A percentile compares a stretch with the other conserved stretches of the same genome.
phyloP scores from a whole-genome alignment of 1,139 yeast species.

The Yamadazyma taylorii region DNA sequence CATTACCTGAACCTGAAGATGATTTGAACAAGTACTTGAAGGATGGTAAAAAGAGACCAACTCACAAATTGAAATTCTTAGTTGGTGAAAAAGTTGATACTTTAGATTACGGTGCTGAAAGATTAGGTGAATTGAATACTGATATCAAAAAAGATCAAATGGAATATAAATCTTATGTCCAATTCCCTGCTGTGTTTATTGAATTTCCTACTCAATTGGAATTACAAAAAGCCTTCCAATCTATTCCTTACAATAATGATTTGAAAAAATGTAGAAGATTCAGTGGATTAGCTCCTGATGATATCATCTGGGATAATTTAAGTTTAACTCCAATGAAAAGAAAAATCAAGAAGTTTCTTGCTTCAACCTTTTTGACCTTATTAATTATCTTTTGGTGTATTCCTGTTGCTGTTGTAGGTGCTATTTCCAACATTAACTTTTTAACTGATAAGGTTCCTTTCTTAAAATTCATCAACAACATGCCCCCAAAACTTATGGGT shows the following conservation, averaged over 20 bases:
- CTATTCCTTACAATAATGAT: constrained; percentile 66
- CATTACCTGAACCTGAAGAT: constrained; percentile 55
- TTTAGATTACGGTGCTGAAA: constrained; percentile 65
- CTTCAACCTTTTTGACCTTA: constrained; percentile 45
- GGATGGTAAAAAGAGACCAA: constrained; percentile 66
- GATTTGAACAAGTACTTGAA: constrained; percentile 56
- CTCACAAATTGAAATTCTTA: constrained; percentile 53
- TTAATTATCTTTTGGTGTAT: constrained; percentile 85
- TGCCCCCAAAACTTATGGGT: constrained; percentile 73
- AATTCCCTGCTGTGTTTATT: constrained; percentile 74
- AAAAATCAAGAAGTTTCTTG: constrained; percentile 40
- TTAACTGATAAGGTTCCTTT: constrained; percentile 69
- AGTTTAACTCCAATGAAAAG: constrained; percentile 44
- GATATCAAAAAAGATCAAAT: constrained; percentile 63
- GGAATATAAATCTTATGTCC: constrained; percentile 43
- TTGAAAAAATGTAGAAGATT: constrained; percentile 61
- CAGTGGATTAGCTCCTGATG: constrained; percentile 67
- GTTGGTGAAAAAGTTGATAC: constrained; percentile 87
- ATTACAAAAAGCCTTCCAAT: constrained; percentile 87
- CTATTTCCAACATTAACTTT: constrained; percentile 77
- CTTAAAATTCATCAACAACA: constrained; percentile 64
- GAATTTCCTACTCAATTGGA: constrained; percentile 86
- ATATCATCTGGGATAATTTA: constrained; percentile 80
- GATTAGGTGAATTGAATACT: constrained; percentile 64
- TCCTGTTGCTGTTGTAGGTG: constrained; percentile 96